Percentiles rank a stretch among this genome's conserved stretches.
phyloP scores from a whole-genome alignment of 2,329 filamentous ascomycete species.

The Eutypella sp. region DNA sequence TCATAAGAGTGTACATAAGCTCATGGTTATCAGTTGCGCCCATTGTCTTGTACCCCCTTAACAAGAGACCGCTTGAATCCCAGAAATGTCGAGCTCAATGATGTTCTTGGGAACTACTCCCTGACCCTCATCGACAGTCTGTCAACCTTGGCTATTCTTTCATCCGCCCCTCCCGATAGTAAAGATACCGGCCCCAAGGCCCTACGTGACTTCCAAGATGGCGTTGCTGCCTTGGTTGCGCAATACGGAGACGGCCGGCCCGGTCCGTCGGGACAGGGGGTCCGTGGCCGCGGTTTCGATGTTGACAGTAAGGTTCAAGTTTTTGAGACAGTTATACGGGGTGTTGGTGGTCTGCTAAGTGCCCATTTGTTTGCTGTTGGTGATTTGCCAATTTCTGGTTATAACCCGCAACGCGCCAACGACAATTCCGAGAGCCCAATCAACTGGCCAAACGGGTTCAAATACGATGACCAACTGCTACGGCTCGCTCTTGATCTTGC shows the following conservation, averaged over 20 bases:
- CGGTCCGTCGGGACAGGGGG: conserved; percentile 64
- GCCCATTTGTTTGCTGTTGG: conserved; percentile 91
- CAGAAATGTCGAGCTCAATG: conserved; percentile 80
- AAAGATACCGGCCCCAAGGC: conserved; percentile 54
- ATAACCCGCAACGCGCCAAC: conserved; percentile 48
- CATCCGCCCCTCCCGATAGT: conserved; percentile 61
- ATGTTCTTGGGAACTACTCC: conserved; percentile 95
- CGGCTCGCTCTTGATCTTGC: conserved; percentile 85
- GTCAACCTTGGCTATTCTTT: conserved; percentile 87
- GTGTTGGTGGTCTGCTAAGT: conserved; percentile 83
- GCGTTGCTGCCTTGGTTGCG: conserved; percentile 68
- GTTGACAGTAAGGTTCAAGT: conserved; percentile 97
- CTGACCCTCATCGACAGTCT: conserved; percentile 92
- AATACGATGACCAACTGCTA: conserved; percentile 84
- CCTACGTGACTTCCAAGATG: conserved; percentile 71
- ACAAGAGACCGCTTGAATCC: conserved; percentile 78
- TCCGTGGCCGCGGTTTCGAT: conserved; percentile 77
- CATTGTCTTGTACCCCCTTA: conserved; percentile 77
- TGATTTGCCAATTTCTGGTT: conserved; percentile 80
- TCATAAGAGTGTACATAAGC: conserved; percentile 13
- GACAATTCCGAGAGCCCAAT: conserved; percentile 52
- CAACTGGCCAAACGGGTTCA: conserved; percentile 69
- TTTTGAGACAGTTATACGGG: conserved; percentile 95
- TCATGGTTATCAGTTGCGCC: conserved; percentile 58
- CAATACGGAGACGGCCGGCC: conserved; percentile 81